Evolutionary conservation across 192 early-diverging fungal species (phyloP).

Genomic region (Funneliformis mosseae): DNA sequence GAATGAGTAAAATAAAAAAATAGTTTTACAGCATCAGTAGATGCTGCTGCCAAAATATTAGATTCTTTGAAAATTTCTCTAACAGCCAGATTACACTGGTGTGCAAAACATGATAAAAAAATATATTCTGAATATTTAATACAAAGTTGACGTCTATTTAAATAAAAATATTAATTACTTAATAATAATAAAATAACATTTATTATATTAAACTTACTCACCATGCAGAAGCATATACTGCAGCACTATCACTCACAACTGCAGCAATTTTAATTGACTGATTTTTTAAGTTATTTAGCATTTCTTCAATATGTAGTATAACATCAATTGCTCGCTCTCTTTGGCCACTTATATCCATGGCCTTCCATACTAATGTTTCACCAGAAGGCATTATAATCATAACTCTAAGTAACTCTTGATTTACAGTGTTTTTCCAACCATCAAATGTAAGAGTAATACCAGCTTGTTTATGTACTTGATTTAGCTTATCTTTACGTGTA

Average conservation of each 20-base stretch:
- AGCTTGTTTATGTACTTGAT: background rate
- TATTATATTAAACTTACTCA: no score
- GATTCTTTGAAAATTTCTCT: slow-evolving; percentile 28
- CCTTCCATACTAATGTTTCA: slow-evolving; percentile 1
- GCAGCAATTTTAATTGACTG: no score
- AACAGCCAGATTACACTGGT: no score
- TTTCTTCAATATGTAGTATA: background rate
- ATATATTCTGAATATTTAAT: no score
- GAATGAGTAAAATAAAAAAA: slow-evolving; percentile 10
- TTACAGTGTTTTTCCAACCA: slow-evolving; percentile 9
- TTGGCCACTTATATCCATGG: background rate
- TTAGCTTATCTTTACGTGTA: background rate
- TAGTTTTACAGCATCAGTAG: background rate
- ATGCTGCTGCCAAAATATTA: background rate
- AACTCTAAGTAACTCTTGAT: slow-evolving; percentile 8
- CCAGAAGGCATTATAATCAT: slow-evolving; percentile 9
- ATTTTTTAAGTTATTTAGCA: background rate
- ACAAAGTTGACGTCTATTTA: no score
- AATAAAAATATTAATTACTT: no score
- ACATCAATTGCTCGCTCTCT: background rate
- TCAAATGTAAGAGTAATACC: slow-evolving; percentile 24
- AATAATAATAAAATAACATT: no score
- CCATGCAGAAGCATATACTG: no score
- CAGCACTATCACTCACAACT: no score
- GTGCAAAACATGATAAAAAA: no score